phyloP scores from a whole-genome alignment of 1,139 yeast genomes.

The Arxiozyma slooffiae region DNA sequence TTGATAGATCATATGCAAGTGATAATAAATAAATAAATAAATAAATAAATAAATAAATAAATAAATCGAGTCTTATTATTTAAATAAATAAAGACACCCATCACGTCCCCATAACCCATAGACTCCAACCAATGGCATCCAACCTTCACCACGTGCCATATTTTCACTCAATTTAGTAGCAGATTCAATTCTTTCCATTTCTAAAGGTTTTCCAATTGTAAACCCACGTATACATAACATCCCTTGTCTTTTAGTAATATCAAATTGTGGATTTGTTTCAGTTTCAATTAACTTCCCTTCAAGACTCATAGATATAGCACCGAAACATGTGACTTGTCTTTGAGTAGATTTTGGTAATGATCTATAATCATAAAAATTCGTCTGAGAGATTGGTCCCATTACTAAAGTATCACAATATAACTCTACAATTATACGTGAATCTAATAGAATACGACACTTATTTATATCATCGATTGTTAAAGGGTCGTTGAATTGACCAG shows the following conservation, averaged over 20 bases:
- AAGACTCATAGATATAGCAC: conserved; percentile 30
- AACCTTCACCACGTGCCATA: conserved; percentile 45
- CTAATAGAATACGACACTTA: conserved; percentile 38
- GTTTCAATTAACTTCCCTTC: conserved; percentile 38
- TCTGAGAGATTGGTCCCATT: conserved; percentile 49
- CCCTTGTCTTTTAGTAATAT: conserved; percentile 38
- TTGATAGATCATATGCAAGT: conserved; percentile 1
- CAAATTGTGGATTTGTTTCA: conserved; percentile 29
- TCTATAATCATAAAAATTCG: conserved; percentile 58
- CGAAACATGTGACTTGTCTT: conserved; percentile 25
- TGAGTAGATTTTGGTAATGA: conserved; percentile 30
- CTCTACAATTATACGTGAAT: conserved; percentile 47
- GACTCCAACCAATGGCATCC: conserved; percentile 45
- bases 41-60: too few species aligned
- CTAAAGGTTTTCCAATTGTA: conserved; percentile 46
- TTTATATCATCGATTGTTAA: conserved; percentile 34
- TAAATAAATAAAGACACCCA: conserved; percentile 49
- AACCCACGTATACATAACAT: conserved; percentile 54
- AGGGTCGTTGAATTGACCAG: conserved; percentile 7
- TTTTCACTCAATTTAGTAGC: conserved; percentile 30
- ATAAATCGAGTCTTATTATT: conserved; percentile 11
- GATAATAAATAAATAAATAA: neutral
- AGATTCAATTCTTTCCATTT: conserved; percentile 21
- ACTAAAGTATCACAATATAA: conserved; percentile 37
- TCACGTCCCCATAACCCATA: conserved; percentile 59